These are phyloP conservation scores for Calocera cornea DNA, from an alignment of 768 basidiomycete genomes.

Conservation along the genomic window DNA sequence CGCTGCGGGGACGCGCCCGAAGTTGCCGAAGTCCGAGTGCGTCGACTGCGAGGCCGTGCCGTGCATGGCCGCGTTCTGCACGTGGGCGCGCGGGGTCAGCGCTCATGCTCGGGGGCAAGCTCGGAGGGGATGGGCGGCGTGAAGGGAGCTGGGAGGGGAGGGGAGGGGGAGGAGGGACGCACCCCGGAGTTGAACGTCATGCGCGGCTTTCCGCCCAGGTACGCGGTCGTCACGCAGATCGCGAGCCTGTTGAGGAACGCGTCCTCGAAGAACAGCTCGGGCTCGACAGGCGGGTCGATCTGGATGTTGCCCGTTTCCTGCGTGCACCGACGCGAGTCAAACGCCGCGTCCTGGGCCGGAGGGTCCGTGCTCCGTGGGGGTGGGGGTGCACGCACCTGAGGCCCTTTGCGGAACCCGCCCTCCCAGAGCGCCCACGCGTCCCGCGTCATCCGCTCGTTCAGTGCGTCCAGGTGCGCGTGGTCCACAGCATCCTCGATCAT, in stretches of 20 bases:
- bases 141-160: neutral
- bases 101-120: too few relatives aligned
- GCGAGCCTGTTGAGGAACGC: neutral
- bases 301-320: neutral
- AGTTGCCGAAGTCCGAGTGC: neutral
- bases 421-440: neutral
- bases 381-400: too few relatives aligned
- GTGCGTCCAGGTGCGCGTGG: neutral
- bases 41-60: neutral
- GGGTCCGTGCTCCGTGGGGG: too few relatives aligned
- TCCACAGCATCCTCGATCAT: slow-evolving; percentile 1
- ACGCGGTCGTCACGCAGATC: neutral
- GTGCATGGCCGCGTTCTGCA: neutral
- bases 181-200: slow-evolving; percentile 4
- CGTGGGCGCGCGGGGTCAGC: neutral
- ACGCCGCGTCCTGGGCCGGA: too few relatives aligned
- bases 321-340: neutral
- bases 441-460: neutral
- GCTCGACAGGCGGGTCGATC: neutral
- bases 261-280: neutral
- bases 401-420: neutral
- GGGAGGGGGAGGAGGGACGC: neutral
- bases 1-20: neutral
- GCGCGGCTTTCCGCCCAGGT: neutral
- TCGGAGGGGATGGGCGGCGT: too few relatives aligned